Conservation (phyloP, 2,329 filamentous ascomycete genomes). For the Grosmannia penicillata region DNA sequence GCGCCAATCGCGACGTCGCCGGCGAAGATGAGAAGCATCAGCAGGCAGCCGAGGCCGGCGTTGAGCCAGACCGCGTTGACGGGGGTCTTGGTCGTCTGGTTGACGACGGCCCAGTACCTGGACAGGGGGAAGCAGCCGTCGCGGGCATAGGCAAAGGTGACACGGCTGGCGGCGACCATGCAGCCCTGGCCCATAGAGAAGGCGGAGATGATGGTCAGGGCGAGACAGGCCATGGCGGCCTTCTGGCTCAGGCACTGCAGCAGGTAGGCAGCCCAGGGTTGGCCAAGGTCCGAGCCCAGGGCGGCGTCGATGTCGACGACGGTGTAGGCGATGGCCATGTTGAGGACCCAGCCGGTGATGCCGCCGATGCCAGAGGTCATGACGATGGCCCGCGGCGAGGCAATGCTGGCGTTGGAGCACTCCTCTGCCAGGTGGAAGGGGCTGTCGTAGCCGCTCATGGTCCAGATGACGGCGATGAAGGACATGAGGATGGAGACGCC, state of each 20-base stretch:
- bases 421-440: conserved; percentile 64
- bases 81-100: conserved; percentile 45
- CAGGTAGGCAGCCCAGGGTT: conserved; percentile 57
- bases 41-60: conserved; percentile 38
- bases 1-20: conserved; percentile 49
- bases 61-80: conserved; percentile 61
- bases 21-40: conserved; percentile 50
- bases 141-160: conserved; percentile 59
- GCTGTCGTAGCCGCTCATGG: conserved; percentile 51
- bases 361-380: conserved; percentile 53
- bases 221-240: conserved; percentile 45
- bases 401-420: conserved; percentile 57
- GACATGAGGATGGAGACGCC: conserved; percentile 57
- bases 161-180: conserved; percentile 50
- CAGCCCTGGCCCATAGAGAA: conserved; percentile 62
- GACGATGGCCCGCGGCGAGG: conserved; percentile 56
- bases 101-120: conserved; percentile 42
- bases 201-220: conserved; percentile 51
- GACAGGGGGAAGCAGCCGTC: conserved; percentile 55
- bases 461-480: conserved; percentile 58
- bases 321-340: conserved; percentile 59
- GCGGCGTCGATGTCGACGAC: conserved; percentile 46
- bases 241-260: conserved; percentile 48
- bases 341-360: conserved; percentile 56
- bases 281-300: conserved; percentile 46